Conservation (phyloP, 345 rosid species). For the Noccaea bulbosa region DNA sequence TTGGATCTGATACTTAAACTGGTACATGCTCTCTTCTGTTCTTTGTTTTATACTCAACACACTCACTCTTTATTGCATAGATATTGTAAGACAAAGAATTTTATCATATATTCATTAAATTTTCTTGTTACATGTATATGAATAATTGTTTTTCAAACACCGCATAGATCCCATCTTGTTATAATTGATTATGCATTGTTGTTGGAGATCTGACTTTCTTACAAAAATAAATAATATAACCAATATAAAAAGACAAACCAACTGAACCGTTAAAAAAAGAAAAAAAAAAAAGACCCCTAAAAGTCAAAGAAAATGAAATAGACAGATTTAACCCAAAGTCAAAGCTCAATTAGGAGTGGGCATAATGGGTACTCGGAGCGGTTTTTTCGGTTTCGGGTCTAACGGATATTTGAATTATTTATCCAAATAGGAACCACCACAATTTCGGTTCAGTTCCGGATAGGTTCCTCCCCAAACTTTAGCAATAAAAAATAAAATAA, state of each 20-base stretch:
- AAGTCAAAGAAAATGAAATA: slow-evolving; percentile 10
- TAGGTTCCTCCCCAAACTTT: too few species aligned
- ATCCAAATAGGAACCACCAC: too few species aligned
- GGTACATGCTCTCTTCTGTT: slow-evolving; percentile 2
- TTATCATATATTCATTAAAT: background rate
- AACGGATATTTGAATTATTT: too few species aligned
- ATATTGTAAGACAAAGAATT: background rate
- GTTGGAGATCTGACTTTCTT: slow-evolving; percentile 22
- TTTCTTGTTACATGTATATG: slow-evolving; percentile 32
- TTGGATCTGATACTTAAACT: slow-evolving; percentile 47
- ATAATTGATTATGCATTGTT: slow-evolving; percentile 41
- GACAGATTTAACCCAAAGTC: background rate
- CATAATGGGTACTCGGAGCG: too few species aligned
- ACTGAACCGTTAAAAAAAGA: background rate
- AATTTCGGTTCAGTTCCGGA: too few species aligned
- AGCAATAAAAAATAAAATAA: too few species aligned
- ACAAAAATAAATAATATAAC: background rate
- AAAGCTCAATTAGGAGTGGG: too few species aligned
- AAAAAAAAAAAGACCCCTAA: slow-evolving; percentile 13
- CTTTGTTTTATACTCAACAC: slow-evolving; percentile 4
- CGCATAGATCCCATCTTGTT: background rate
- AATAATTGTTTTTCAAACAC: slow-evolving; percentile 27
- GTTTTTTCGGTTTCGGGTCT: too few species aligned
- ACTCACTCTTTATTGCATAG: slow-evolving; percentile 23
- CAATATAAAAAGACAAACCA: slow-evolving; percentile 8